These are phyloP conservation scores for Paxillus ammoniavirescens DNA, from an alignment of 768 basidiomycete genomes.

Conservation along the genomic window DNA sequence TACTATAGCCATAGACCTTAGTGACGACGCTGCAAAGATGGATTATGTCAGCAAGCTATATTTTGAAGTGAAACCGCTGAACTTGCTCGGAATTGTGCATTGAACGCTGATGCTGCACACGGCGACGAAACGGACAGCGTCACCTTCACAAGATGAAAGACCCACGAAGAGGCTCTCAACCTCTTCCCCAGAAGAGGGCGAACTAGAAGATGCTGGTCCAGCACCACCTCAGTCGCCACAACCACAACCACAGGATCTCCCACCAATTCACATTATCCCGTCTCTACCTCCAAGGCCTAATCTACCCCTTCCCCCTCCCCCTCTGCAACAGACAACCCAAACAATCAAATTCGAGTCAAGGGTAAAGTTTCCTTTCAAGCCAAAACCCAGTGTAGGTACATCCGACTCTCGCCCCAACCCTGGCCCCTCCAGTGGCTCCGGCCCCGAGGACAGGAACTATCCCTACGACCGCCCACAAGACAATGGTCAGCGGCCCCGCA, in stretches of 20 bases:
- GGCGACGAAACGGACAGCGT: constrained; percentile 54
- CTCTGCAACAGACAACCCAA: not conserved
- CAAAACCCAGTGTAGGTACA: constrained; percentile 19
- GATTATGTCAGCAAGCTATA: too few relatives aligned
- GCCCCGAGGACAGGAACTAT: constrained; percentile 26
- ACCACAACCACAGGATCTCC: constrained; percentile 13
- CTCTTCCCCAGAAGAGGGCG: constrained; percentile 78
- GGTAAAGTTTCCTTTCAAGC: constrained; percentile 78
- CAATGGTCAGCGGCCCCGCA: constrained; percentile 42
- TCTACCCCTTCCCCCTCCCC: constrained; percentile 2
- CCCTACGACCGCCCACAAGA: constrained; percentile 43
- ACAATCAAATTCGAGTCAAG: constrained; percentile 40
- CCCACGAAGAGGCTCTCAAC: constrained; percentile 55
- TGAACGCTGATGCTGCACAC: constrained; percentile 12
- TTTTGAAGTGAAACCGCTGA: too few relatives aligned
- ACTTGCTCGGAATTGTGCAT: too few relatives aligned
- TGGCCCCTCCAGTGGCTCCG: constrained; percentile 20
- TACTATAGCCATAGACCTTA: too few relatives aligned
- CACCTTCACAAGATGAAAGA: constrained; percentile 50
- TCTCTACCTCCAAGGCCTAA: not conserved
- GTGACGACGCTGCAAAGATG: too few relatives aligned
- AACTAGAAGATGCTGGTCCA: constrained; percentile 59
- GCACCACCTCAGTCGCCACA: constrained; percentile 8
- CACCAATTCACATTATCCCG: not conserved
- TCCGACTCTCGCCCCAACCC: constrained; percentile 31